A percentile compares a stretch with the other conserved stretches of the same genome.
Conservation (phyloP, 1,284 basidiomycete genomes). For the Thecaphora frezii region DNA sequence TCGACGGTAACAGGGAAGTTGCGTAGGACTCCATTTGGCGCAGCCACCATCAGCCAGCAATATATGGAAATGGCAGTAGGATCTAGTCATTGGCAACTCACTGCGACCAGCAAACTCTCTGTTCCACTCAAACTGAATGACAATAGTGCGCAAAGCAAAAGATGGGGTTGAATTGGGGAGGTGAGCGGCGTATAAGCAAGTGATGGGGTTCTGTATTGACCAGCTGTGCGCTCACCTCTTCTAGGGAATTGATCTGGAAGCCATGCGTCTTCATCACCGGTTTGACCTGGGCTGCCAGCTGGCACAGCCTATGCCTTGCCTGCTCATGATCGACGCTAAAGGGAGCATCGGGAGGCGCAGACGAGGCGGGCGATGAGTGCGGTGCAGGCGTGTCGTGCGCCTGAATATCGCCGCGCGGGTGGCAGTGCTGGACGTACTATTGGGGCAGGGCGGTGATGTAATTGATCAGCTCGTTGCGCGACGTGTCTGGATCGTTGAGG, state of each 20-base stretch:
- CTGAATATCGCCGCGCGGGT: background rate
- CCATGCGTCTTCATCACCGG: slow-evolving; percentile 46
- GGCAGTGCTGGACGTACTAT: slow-evolving; percentile 4
- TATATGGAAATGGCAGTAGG: background rate
- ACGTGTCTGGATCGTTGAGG: slow-evolving; percentile 42
- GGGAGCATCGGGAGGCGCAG: background rate
- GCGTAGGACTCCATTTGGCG: background rate
- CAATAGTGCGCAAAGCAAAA: too few species aligned
- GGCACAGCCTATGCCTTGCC: slow-evolving; percentile 27
- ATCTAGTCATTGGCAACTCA: background rate
- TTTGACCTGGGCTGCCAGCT: slow-evolving; percentile 44
- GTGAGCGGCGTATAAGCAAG: too few species aligned
- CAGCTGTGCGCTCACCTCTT: slow-evolving; percentile 29
- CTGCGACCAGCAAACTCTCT: slow-evolving; percentile 43
- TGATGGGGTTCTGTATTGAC: too few species aligned
- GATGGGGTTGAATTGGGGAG: too few species aligned
- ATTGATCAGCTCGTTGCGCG: slow-evolving; percentile 45
- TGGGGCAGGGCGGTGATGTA: slow-evolving; percentile 39
- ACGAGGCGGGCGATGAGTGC: background rate
- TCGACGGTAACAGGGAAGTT: background rate
- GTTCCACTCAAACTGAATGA: slow-evolving; percentile 30
- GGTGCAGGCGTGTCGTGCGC: background rate
- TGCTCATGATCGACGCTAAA: slow-evolving; percentile 15
- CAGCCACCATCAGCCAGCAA: slow-evolving; percentile 26
- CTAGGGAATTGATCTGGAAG: slow-evolving; percentile 46